Evolutionary conservation across 495 filamentous ascomycete species (phyloP), one percentile per base, ranked within the genome.

Genomic region (Penicillium argentinense): DNA sequence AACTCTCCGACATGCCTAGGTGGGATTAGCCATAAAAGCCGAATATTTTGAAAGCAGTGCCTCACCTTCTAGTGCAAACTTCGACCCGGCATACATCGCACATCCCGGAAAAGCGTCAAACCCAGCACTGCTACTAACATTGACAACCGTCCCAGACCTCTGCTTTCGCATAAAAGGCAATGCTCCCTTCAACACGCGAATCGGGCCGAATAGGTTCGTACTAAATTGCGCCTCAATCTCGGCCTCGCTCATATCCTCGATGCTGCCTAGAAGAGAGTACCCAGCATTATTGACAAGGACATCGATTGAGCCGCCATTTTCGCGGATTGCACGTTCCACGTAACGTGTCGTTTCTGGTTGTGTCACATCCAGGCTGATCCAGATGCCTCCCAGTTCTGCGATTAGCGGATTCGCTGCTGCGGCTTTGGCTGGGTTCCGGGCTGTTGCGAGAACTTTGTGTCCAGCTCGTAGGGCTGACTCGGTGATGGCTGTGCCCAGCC

Each of bases 361-460:
- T 1, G 72, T 75, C 19, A 75, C 71, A 44, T 78, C 71, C 3
- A 79, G 54, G 17, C 73, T 58, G 5, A 69, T 30, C 51, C 54
- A 56, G 56, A 23, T 54, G 3, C 60, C 63, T 7, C 64, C 64
- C 4, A 54, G 23, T 19, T 42, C 21, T 22, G 56, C 52, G 29
- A 76, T 55, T 8, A 57, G 46, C 2, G 34, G 30, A 21, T 56
- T 51, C 12, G 46, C 45, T 9, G 48, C 41, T 3, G 68, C 57
- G 14, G 69, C 69, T 38, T 60, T 64, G 2, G 63, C 59, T 1
- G 64, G 56, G 48, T 68, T 71, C 45, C 80, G 79, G 4, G 73
- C 74, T n/a, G 78, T 74, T 5, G 71, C 80, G 29, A 83, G 69
- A n/a, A 84, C 80, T 13, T 67, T 65, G 59, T 81, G 67, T 13